Evolutionary conservation across 495 filamentous ascomycete species (phyloP), one percentile per base, ranked within the genome.

Genomic region (Penicillium coffeae): DNA sequence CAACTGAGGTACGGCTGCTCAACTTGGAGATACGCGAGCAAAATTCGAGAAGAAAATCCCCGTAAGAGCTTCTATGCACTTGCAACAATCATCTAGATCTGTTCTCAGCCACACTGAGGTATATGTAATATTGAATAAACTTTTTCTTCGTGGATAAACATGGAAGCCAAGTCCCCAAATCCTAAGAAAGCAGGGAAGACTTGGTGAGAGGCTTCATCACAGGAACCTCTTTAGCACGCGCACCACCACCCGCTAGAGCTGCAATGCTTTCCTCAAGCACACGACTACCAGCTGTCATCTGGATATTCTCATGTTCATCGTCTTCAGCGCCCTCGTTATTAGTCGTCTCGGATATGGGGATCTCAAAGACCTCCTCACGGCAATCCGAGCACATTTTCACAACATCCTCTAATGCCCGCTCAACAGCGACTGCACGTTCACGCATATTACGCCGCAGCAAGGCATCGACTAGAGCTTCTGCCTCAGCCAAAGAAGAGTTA

Each of bases 371-470:
- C 55, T 91, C 86, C 39, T 64, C 74, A 10, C 88, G 69, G 48
- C 80, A 82, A 10, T 62, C 69, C 48, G 64, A 60, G 64, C 90
- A 93, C 55, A 80, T 73, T 35, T 79, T 82, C 37, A 88, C 63
- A 7, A 96, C 82, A 56, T 90, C 87, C 25, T 69, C 75, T 71
- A 89, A 77, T 27, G 82, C 70, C 35, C 74, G 75, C 69, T 94
- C 87, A 27, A 96, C 73, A 3, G 89, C 87, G 15, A 79, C 71
- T 12, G 90, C 91, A 20, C 89, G 79, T 71, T 96, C 93, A 27
- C 86, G 74, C 93, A 97, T 97, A 16, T 77, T 79, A 12, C 93
- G 76, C 43, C 90, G 76, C 52, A 88, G 69, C 46, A 96, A 65
- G 0, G 83, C 87, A 55, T 86, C 80, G 1, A 95, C 78, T 9